phyloP scores from a whole-genome alignment of 257 asterid genomes.

The Parsonsia alboflavescens region DNA sequence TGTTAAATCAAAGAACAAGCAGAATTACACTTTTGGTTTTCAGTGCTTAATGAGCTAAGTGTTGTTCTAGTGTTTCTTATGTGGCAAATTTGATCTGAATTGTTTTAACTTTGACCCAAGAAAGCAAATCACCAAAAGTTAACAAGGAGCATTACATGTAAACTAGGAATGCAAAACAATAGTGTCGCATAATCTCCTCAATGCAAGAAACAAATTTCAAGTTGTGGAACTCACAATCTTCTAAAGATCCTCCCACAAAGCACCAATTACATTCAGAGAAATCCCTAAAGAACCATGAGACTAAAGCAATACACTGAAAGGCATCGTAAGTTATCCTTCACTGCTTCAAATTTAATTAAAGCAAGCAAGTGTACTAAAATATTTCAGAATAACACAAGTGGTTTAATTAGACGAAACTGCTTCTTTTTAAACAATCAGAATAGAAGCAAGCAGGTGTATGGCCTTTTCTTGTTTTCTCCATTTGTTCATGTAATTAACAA shows the following conservation, averaged over 20 bases:
- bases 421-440: conserved; percentile 2
- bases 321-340: background rate
- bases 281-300: background rate
- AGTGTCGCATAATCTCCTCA: too few relatives aligned
- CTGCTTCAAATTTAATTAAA: background rate
- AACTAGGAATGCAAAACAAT: background rate
- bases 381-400: background rate
- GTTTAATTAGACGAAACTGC: conserved; percentile 8
- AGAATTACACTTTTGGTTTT: background rate
- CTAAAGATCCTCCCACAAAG: background rate
- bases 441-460: background rate
- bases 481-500: background rate
- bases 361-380: background rate
- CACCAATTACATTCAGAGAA: background rate
- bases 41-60: background rate
- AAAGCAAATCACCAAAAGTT: background rate
- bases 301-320: background rate
- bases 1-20: background rate
- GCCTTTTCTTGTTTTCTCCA: conserved; percentile 8
- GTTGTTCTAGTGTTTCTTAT: background rate
- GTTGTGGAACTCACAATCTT: background rate
- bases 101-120: background rate
- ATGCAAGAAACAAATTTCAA: background rate
- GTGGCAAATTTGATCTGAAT: background rate
- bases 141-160: background rate